phyloP scores from a whole-genome alignment of 2,329 filamentous ascomycete genomes.

The Fragosphaeria purpurea region DNA sequence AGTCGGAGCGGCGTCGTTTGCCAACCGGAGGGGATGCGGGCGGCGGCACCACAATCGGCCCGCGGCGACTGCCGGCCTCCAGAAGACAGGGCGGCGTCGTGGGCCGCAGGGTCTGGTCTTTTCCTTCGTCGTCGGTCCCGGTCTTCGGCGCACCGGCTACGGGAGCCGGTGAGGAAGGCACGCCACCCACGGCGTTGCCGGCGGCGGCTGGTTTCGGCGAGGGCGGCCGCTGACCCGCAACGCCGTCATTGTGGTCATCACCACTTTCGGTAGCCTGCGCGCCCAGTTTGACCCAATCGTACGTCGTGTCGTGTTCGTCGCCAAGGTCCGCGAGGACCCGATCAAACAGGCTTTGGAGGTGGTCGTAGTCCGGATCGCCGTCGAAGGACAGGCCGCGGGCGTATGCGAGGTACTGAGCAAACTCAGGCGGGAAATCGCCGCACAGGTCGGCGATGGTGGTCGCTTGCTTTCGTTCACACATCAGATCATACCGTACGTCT shows the following conservation, averaged over 20 bases:
- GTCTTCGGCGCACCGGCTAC: too few relatives aligned
- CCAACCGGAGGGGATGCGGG: constrained; percentile 7
- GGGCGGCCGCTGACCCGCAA: too few relatives aligned
- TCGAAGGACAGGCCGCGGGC: constrained; percentile 96
- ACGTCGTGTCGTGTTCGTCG: constrained; percentile 91
- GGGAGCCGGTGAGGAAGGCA: too few relatives aligned
- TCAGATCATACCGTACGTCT: constrained; percentile 99
- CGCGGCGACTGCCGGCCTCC: constrained; percentile 71
- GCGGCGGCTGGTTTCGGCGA: too few relatives aligned
- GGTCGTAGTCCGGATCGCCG: constrained; percentile 96
- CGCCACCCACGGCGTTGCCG: too few relatives aligned
- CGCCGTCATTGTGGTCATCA: constrained; percentile 20
- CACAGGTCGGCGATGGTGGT: constrained; percentile 94
- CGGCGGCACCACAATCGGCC: background rate
- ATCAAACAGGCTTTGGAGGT: constrained; percentile 88
- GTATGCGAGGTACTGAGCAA: constrained; percentile 94
- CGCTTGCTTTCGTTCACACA: constrained; percentile 98
- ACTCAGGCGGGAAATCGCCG: constrained; percentile 89
- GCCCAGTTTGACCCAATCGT: constrained; percentile 96
- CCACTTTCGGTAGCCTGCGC: constrained; percentile 69
- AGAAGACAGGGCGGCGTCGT: constrained; percentile 45
- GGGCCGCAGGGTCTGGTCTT: background rate
- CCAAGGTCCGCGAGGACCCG: constrained; percentile 87
- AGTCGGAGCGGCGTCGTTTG: constrained; percentile 12
- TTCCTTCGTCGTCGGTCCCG: too few relatives aligned